A percentile compares a stretch with the other conserved stretches of the same genome.
phyloP scores from a whole-genome alignment of 176 grass and related monocot genomes.

The Cenchrus fungigraminus region DNA sequence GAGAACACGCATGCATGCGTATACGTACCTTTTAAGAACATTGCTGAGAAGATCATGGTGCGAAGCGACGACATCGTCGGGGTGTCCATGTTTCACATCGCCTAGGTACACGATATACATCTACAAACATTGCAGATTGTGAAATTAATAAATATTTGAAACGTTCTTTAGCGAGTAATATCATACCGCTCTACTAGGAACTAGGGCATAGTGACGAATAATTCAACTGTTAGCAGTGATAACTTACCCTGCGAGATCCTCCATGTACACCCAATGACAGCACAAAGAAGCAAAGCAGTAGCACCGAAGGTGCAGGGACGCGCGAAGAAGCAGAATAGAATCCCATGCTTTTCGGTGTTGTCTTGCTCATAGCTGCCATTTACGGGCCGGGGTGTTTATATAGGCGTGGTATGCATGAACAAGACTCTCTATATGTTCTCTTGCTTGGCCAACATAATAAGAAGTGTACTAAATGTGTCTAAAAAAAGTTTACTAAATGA shows the following conservation, averaged over 20 bases:
- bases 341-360: neutral
- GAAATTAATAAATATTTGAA: neutral
- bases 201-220: neutral
- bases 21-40: slow-evolving; percentile 26
- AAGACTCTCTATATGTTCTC: neutral
- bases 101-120: slow-evolving; percentile 40
- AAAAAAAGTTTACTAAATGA: too few species aligned
- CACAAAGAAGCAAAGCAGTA: slow-evolving; percentile 18
- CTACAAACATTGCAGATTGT: neutral
- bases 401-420: neutral
- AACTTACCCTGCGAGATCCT: slow-evolving; percentile 25
- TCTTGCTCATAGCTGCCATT: neutral
- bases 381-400: neutral
- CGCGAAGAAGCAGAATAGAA: neutral
- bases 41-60: slow-evolving; percentile 41
- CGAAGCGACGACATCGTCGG: neutral
- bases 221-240: neutral
- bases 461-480: too few species aligned
- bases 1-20: too few species aligned
- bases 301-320: neutral
- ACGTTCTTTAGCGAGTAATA: too few species aligned
- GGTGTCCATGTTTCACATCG: slow-evolving; percentile 25
- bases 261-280: neutral
- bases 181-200: neutral
- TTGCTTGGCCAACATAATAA: neutral